Evolutionary conservation across 2,329 filamentous ascomycete species (phyloP), one percentile per base, ranked within the genome.

Genomic region (Sphaerulina musiva): DNA sequence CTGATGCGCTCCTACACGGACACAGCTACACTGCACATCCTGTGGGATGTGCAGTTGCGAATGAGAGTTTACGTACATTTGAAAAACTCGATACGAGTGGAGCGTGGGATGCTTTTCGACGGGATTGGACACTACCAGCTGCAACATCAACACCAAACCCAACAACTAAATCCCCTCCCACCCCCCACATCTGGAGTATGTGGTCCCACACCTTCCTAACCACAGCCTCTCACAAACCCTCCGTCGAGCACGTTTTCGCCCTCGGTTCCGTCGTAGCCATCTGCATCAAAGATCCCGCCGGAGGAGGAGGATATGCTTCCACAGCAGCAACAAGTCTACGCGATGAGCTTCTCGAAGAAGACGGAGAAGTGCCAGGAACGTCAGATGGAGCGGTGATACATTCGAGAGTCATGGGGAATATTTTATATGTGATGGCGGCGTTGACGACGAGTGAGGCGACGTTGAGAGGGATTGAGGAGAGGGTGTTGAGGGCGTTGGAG

Each of bases 1-100:
- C 80, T 0, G 87, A 92, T 61, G 89, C 89, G 0, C 71, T 95
- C 4, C 74, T 95, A 3, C 89, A 95, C 62, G 89, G 89, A 0
- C 89, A 95, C 67, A 92, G 87, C 68, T 95, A 95, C 70, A 95
- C 89, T 0, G 89, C 89, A 0, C 88, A 95, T 68, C 79, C 89
- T 0, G 80, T 93, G 1, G 89, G 89, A 0, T 95, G 88, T 62
- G 81, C 85, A 43, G 87, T 95, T 0, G 89, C 86, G 0, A 75
- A 85, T n/a, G 80, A 82, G 48, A 84, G 82, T 1, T 68, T 95
- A 7, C 67, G 70, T 7, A 76, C 76, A 39, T 80, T 92, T 77
- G 68, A 74, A 43, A 64, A 70, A 1, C 79, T 89, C 74, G 81
- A 87, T 2, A 62, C 62, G 0, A 63, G 67, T 0, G 80, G 79